Base-by-base conservation (phyloP, 148 eudicot genomes). In the Silene conica region DNA sequence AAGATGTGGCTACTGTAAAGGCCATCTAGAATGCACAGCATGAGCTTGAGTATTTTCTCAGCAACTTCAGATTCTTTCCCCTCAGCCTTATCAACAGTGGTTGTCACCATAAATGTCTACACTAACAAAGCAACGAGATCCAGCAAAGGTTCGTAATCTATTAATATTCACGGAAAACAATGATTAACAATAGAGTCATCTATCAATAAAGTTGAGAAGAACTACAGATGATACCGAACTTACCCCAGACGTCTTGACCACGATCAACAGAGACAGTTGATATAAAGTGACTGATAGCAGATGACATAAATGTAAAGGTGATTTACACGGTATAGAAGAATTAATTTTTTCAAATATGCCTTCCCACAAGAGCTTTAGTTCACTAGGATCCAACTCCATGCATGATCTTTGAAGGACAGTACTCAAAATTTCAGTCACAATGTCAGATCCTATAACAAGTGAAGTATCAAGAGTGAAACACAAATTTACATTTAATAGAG, bases 11-110 rank as follows among this genome's bases (percentile, higher is more conserved):
- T 59, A 69, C 58, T 28, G 71, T 78, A 77, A n/a, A 92, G 79
- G 75, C 93, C 93, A 81, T 89, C 96, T 72, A 92, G 82, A 76
- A 85, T 76, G 82, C 92, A 87, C 69, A 89, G 72, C 83, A 92
- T 84, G 63, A 92, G 82, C 67, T 92, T 82, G 82, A 95, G 71
- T 57, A 85, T 62, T 76, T 85, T 87, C 63, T 84, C 83, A 74
- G 73, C 74, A 74, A 86, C 85, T 77, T 85, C 87, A 69, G 73
- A 70, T 43, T 70, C 66, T 52, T 79, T 81, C 71, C 83, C 89
- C 76, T 69, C 85, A 15, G 76, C 64, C 45, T 80, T 63, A 48
- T 67, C 79, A 45, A 69, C 26, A 10, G 43, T 26, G 67, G 63
- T 18, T 64, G 89, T 84, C 25, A 70, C 45, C 41, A 89, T 72